These are phyloP conservation scores for Lentinula edodes DNA, from an alignment of 768 basidiomycete species.

Conservation along the genomic window DNA sequence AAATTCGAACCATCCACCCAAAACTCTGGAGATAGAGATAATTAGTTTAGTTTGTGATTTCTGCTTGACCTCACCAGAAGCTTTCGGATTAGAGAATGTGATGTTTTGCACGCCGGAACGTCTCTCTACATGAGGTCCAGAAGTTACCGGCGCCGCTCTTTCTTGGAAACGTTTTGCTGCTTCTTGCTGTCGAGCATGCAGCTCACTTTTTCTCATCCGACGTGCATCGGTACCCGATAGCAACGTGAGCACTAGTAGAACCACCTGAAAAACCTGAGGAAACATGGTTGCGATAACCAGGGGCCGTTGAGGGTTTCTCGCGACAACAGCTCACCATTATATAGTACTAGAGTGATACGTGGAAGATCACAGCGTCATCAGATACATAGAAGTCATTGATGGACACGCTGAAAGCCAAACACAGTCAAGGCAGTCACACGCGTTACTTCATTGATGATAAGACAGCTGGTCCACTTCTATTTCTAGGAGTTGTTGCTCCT, in stretches of 20 bases:
- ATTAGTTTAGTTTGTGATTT: too few relatives aligned
- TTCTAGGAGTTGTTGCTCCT: not conserved
- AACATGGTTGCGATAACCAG: not conserved
- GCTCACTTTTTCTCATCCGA: conserved; percentile 21
- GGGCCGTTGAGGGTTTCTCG: not conserved
- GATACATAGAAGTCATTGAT: not conserved
- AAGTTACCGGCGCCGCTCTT: not conserved
- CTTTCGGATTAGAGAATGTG: conserved; percentile 63
- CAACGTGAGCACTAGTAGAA: not conserved
- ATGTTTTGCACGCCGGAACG: conserved; percentile 46
- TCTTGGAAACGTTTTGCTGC: conserved; percentile 21
- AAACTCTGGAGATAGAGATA: conserved; percentile 40
- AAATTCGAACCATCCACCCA: conserved; percentile 62
- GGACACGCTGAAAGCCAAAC: not conserved
- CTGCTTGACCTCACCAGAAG: conserved; percentile 39
- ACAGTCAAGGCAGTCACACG: not conserved
- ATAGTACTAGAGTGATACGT: not conserved
- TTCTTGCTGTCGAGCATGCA: conserved; percentile 23
- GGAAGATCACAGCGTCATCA: not conserved
- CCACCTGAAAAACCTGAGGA: not conserved
- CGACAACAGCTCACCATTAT: not conserved
- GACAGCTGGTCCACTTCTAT: not conserved
- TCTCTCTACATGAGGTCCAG: conserved; percentile 3
- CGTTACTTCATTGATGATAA: not conserved
- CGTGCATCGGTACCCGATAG: conserved; percentile 9